These are phyloP conservation scores for Chimonanthus praecox DNA, from an alignment of 164 flowering plant genomes.

Conservation along the genomic window DNA sequence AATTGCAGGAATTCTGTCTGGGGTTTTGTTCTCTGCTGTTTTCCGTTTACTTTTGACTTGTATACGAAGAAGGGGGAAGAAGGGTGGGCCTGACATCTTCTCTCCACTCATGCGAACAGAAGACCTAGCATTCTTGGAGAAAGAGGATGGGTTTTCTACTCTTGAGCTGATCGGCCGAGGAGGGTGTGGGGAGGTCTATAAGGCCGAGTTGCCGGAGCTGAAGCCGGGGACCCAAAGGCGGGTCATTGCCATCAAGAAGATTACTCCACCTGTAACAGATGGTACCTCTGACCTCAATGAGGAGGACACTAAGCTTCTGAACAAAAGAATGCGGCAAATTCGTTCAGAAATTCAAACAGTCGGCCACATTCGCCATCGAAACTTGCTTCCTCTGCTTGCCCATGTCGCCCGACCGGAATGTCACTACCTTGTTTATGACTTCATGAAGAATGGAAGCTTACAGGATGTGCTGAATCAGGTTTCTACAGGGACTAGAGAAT, in stretches of 20 bases:
- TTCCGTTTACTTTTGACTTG: constrained; percentile 36
- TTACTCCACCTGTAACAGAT: constrained; percentile 40
- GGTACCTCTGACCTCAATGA: constrained; percentile 40
- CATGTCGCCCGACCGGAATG: constrained; percentile 63
- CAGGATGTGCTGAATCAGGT: constrained; percentile 51
- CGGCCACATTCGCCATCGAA: constrained; percentile 74
- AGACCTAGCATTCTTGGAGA: constrained; percentile 67
- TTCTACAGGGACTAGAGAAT: constrained; percentile 36
- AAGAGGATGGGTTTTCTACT: constrained; percentile 56
- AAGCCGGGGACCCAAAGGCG: constrained; percentile 18
- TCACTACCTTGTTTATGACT: constrained; percentile 76
- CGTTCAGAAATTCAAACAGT: constrained; percentile 71
- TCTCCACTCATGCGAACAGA: constrained; percentile 63
- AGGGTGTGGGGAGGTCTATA: constrained; percentile 85
- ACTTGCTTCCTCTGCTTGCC: constrained; percentile 68
- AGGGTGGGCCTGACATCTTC: constrained; percentile 42
- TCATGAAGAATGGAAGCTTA: constrained; percentile 90
- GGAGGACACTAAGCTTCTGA: constrained; percentile 50
- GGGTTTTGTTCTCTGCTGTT: constrained; percentile 41
- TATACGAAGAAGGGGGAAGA: constrained; percentile 34
- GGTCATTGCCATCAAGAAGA: constrained; percentile 75
- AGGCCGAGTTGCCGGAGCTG: constrained; percentile 50
- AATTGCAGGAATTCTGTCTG: constrained; percentile 54
- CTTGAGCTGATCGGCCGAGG: constrained; percentile 68
- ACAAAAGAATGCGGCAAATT: constrained; percentile 75